Conservation (phyloP, 352 stramenopile genomes). For the Phytophthora syringae region DNA sequence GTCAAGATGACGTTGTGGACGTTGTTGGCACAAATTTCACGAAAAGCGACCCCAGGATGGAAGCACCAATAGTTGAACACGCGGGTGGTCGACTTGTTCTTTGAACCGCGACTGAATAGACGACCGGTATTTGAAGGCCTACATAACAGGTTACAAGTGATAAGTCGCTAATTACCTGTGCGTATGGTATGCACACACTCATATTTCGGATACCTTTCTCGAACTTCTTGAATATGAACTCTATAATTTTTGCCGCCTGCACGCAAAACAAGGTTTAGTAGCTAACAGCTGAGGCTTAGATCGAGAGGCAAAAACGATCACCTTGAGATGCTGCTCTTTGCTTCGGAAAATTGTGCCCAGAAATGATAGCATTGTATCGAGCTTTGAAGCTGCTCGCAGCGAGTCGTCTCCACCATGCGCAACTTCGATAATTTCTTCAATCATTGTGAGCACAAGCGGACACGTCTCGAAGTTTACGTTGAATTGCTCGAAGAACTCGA, state of each 20-base stretch:
- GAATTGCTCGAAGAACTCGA: slow-evolving; percentile 91
- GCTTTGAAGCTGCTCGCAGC: slow-evolving; percentile 72
- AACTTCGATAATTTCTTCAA: slow-evolving; percentile 90
- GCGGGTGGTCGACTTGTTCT: slow-evolving; percentile 65
- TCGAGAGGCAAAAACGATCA: slow-evolving; percentile 17
- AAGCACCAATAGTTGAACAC: slow-evolving; percentile 99
- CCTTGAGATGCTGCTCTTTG: slow-evolving; percentile 80
- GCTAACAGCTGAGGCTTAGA: background rate
- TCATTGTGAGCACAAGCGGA: slow-evolving; percentile 86
- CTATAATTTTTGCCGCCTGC: slow-evolving; percentile 82
- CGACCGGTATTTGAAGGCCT: slow-evolving; percentile 49
- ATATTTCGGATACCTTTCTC: slow-evolving; percentile 64
- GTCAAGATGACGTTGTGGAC: slow-evolving; percentile 90
- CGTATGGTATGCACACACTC: slow-evolving; percentile 13
- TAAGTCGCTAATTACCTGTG: background rate
- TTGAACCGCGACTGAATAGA: slow-evolving; percentile 57
- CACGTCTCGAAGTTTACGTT: slow-evolving; percentile 91
- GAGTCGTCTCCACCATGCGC: slow-evolving; percentile 74
- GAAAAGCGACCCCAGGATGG: slow-evolving; percentile 95
- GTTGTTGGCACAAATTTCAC: slow-evolving; percentile 94
- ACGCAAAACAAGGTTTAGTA: slow-evolving; percentile 13
- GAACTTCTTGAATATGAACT: slow-evolving; percentile 91
- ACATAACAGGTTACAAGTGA: slow-evolving; percentile 6
- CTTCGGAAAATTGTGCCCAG: slow-evolving; percentile 87
- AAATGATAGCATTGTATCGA: slow-evolving; percentile 84